Evolutionary conservation across 192 early-diverging fungal species (phyloP), one percentile per base, ranked within the genome.

Genomic region (Backusella tuberculispora): DNA sequence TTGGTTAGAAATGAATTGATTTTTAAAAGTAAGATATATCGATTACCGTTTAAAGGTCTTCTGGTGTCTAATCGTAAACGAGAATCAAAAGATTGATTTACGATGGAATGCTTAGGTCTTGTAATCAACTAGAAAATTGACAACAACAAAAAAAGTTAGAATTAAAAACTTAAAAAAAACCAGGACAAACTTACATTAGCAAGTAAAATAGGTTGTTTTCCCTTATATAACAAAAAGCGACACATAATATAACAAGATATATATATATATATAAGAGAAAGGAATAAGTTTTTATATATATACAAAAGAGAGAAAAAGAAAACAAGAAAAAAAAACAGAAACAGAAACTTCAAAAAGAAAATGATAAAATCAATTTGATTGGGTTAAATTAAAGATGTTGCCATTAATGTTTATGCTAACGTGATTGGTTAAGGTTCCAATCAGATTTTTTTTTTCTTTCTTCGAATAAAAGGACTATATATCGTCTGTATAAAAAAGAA

Each of bases 1-100:
- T 34, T 34, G 29, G 2, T 34, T 34, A 34, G 38, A 41, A 65
- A 76, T 17, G 5, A 24, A 21, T 24, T 24, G 21, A 60, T 12
- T 2, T 19, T 9, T 3, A 19, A 7, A 53, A 46, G 12, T 14
- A 29, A 5, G 4, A 0, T 71, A 34, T 48, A 14, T 38, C 4
- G n/a, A 3, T 43, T 87, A 87, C 87, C 92, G 82, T 94, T 94
- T 75, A 92, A 85, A 3, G 89, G 86, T 77, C 87, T 78, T 68
- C 85, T 56, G 40, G 74, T 76, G 79, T 94, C 91, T 5, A 94
- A 74, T 46, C 89, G 88, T 48, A 94, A 80, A 77, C 86, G 87
- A 69, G 87, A 90, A 80, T 91, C 91, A 77, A 92, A 90, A 66
- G 92, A 92, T 80, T 94, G 92, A 81, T 92, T 92, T 56, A 94